Evolutionary conservation across 2,329 filamentous ascomycete species (phyloP).

Genomic region (Fusarium sp.): DNA sequence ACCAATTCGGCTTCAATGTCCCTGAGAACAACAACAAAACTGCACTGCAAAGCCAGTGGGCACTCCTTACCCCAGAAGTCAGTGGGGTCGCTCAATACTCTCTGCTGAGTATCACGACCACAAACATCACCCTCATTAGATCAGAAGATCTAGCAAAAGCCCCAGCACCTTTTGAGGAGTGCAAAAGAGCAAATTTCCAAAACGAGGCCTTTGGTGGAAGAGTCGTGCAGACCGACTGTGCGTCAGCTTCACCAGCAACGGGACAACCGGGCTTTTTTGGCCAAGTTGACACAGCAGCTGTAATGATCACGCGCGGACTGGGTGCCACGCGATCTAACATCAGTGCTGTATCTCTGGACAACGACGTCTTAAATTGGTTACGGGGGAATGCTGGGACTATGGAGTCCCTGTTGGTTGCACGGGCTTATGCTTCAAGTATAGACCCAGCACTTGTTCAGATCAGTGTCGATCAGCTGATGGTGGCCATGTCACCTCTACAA

Average conservation of each 20-base stretch:
- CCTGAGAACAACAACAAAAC: slow-evolving; percentile 4
- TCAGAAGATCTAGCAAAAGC: slow-evolving; percentile 7
- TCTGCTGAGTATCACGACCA: slow-evolving; percentile 4
- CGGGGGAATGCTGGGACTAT: not conserved
- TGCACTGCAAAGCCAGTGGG: slow-evolving; percentile 13
- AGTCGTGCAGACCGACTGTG: slow-evolving; percentile 12
- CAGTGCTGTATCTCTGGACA: slow-evolving; percentile 19
- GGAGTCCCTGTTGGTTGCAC: not conserved
- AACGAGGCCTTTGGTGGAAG: slow-evolving; percentile 31
- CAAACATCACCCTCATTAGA: slow-evolving; percentile 30
- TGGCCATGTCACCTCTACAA: slow-evolving; percentile 26
- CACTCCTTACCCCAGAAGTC: too few relatives aligned
- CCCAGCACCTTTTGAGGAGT: slow-evolving; percentile 2
- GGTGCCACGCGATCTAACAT: slow-evolving; percentile 18
- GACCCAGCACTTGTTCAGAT: slow-evolving; percentile 20
- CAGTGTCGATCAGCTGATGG: slow-evolving; percentile 21
- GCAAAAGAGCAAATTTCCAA: slow-evolving; percentile 10
- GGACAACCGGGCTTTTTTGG: slow-evolving; percentile 5
- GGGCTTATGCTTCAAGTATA: slow-evolving; percentile 18
- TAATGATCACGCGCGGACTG: slow-evolving; percentile 11
- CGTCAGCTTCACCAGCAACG: not conserved
- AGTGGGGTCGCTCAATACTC: too few relatives aligned
- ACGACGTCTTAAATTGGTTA: slow-evolving; percentile 3
- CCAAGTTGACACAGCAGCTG: slow-evolving; percentile 28
- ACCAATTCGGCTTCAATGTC: too few relatives aligned